Percentiles rank a stretch among this genome's conserved stretches.
phyloP scores from a whole-genome alignment of 2,329 filamentous ascomycete species.

The Fusarium sp. region DNA sequence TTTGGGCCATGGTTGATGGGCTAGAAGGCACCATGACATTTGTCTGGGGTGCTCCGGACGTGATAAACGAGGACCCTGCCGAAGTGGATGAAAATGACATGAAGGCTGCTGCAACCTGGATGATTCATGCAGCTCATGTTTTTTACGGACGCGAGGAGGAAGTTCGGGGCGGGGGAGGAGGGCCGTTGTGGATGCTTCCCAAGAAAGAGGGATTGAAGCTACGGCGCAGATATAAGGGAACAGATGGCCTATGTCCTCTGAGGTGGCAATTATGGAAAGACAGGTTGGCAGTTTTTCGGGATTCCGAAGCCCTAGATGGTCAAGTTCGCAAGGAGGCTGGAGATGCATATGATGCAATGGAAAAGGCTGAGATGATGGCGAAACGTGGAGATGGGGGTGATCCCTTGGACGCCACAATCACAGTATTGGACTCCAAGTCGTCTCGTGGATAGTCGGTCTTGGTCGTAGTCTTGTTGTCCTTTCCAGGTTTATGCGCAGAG shows the following conservation, averaged over 20 bases:
- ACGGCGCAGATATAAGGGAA: slow-evolving; percentile 22
- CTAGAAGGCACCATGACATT: slow-evolving; percentile 25
- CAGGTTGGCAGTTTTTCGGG: slow-evolving; percentile 19
- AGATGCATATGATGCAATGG: slow-evolving; percentile 5
- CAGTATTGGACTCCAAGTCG: too few relatives aligned
- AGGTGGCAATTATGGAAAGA: slow-evolving; percentile 35
- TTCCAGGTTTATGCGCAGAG: too few relatives aligned
- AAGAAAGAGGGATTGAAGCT: slow-evolving; percentile 28
- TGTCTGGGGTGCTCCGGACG: slow-evolving; percentile 20
- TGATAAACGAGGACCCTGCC: slow-evolving; percentile 20
- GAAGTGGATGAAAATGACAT: slow-evolving; percentile 6
- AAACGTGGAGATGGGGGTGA: not conserved
- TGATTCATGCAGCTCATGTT: slow-evolving; percentile 6
- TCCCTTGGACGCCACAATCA: too few relatives aligned
- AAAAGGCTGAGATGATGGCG: not conserved
- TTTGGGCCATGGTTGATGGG: slow-evolving; percentile 27
- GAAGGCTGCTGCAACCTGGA: slow-evolving; percentile 13
- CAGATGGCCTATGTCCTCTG: slow-evolving; percentile 19
- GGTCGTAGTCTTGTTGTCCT: too few relatives aligned
- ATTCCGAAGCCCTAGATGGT: slow-evolving; percentile 10
- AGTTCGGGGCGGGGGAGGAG: slow-evolving; percentile 19
- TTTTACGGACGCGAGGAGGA: slow-evolving; percentile 27
- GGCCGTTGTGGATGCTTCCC: slow-evolving; percentile 27
- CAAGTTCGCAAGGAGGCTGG: not conserved
- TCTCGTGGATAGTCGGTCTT: too few relatives aligned